Evolutionary conservation across 106 monocot genomes (phyloP).

Genomic region (Dendrobium catenatum): DNA sequence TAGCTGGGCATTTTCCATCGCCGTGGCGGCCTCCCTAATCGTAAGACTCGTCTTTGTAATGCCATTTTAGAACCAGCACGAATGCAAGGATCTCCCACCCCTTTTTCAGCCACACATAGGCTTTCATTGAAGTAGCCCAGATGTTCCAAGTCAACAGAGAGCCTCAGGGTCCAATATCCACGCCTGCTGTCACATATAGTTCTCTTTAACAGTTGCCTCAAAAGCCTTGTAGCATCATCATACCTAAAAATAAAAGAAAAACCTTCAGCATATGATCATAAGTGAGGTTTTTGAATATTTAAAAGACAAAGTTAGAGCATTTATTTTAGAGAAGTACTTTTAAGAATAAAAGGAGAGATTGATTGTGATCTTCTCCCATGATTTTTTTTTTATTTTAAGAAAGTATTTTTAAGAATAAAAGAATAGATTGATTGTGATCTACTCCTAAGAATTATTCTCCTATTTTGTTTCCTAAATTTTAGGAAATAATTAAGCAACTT

Average conservation of each 20-base stretch:
- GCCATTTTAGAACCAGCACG: constrained; percentile 92
- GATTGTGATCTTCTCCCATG: no score
- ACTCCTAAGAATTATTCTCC: no score
- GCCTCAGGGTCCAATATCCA: constrained; percentile 80
- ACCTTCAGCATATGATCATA: not conserved
- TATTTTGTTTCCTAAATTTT: no score
- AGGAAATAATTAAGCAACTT: no score
- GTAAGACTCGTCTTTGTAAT: constrained; percentile 69
- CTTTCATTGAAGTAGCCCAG: constrained; percentile 62
- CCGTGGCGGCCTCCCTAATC: constrained; percentile 76
- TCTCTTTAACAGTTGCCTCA: constrained; percentile 59
- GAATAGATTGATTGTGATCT: no score
- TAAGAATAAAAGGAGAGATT: no score
- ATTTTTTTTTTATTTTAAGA: no score
- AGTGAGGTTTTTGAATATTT: not conserved
- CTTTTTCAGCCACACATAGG: constrained; percentile 82
- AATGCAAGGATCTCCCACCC: constrained; percentile 73
- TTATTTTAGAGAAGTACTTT: no score
- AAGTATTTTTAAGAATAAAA: no score
- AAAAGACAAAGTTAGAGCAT: no score
- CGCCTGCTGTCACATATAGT: constrained; percentile 47
- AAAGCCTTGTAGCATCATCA: constrained; percentile 65
- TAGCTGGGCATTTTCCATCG: constrained; percentile 83
- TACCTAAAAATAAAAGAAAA: constrained; percentile 35
- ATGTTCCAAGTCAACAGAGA: constrained; percentile 94